These are phyloP conservation scores for Trifolium fragiferum DNA, from an alignment of 306 rosid species.

Conservation along the genomic window DNA sequence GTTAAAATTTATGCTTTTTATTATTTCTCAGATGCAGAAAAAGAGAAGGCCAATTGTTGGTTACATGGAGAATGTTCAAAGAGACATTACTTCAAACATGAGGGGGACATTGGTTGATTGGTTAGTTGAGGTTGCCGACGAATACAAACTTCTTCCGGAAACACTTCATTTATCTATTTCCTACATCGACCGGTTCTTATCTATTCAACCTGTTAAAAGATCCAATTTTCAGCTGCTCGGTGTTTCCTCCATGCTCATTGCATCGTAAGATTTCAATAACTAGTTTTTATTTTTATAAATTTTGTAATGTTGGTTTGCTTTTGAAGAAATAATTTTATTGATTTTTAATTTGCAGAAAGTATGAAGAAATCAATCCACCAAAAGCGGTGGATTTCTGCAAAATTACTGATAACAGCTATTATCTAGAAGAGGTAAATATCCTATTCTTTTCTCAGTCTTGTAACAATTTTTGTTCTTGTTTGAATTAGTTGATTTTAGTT, in stretches of 20 bases:
- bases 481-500: neutral
- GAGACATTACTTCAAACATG: constrained; percentile 60
- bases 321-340: neutral
- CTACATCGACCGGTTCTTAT: constrained; percentile 69
- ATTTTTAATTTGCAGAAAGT: constrained; percentile 55
- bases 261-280: constrained; percentile 61
- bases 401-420: constrained; percentile 73
- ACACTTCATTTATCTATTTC: constrained; percentile 66
- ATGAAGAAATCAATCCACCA: constrained; percentile 85
- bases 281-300: neutral
- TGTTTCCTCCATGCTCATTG: constrained; percentile 79
- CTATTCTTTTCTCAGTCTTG: neutral
- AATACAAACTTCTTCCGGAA: constrained; percentile 73
- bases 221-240: constrained; percentile 72
- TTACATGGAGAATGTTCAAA: constrained; percentile 67
- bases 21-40: constrained; percentile 16
- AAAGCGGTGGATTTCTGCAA: constrained; percentile 68
- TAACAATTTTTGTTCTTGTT: neutral
- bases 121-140: constrained; percentile 90
- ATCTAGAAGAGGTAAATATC: constrained; percentile 54
- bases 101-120: constrained; percentile 86
- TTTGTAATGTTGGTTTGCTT: neutral
- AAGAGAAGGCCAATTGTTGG: constrained; percentile 64
- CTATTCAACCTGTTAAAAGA: constrained; percentile 45
- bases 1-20: neutral